phyloP scores from a whole-genome alignment of 1,284 basidiomycete species.

The Farysia itapuensis region DNA sequence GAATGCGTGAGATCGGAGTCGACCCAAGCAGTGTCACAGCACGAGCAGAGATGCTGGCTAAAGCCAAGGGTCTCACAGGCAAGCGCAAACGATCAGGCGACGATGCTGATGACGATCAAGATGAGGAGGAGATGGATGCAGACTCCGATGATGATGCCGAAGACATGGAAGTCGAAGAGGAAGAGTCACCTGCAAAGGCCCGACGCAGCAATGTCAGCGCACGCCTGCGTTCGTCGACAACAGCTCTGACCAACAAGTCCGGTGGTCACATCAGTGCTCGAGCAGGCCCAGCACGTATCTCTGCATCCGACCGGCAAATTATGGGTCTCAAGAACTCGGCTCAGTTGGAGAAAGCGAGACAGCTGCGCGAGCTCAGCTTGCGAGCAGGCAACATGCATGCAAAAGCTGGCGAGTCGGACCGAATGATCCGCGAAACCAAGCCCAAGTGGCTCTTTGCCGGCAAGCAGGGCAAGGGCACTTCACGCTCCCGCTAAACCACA shows the following conservation, averaged over 20 bases:
- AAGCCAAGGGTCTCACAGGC: conserved; percentile 69
- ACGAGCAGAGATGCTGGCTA: conserved; percentile 80
- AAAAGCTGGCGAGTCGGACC: conserved; percentile 55
- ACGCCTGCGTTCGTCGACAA: conserved; percentile 31
- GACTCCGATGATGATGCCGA: conserved; percentile 63
- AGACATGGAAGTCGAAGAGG: conserved; percentile 62
- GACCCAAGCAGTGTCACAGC: conserved; percentile 86
- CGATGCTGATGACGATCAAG: conserved; percentile 59
- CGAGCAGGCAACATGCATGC: conserved; percentile 52
- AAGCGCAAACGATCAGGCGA: conserved; percentile 67
- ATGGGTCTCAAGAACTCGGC: conserved; percentile 48
- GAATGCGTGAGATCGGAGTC: conserved; percentile 81
- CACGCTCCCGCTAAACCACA: conserved; percentile 49
- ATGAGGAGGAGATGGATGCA: conserved; percentile 49
- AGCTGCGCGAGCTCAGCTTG: conserved; percentile 46
- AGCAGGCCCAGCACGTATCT: conserved; percentile 52
- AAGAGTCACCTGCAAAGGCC: conserved; percentile 33
- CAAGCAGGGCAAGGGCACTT: conserved; percentile 56
- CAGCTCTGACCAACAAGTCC: conserved; percentile 41
- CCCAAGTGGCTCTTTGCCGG: conserved; percentile 57
- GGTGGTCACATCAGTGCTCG: conserved; percentile 50
- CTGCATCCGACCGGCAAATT: conserved; percentile 48
- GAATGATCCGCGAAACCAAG: conserved; percentile 54
- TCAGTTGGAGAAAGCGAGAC: conserved; percentile 50
- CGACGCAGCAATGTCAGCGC: conserved; percentile 68